Base-by-base conservation (phyloP, 225 moss, liverwort and hornwort genomes). In the Pseudisothecium myosuroides region DNA sequence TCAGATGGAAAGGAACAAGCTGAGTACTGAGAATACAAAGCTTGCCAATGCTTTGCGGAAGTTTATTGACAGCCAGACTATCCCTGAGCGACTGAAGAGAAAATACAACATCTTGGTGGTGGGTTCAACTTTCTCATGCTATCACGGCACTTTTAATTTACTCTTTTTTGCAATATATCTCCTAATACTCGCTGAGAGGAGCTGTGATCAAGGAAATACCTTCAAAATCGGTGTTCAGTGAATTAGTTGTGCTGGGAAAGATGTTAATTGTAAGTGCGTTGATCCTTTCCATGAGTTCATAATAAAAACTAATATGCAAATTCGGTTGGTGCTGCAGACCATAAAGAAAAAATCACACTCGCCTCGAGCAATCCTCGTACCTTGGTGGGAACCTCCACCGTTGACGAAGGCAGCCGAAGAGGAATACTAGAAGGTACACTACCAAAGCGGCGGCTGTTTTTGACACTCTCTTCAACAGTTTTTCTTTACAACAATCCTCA, bases 11-110 rank as follows among this genome's bases (percentile, higher is more conserved):
- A 88, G 95, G 55, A 94, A 95, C 67, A 90, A 85, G 50, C 74
- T 98, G 49, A 90, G 89, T 43, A 89, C 92, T 21, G 94, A 96
- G 36, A 97, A 98, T 84, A 68, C 86, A 11, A 94, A 94, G 88
- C 92, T 98, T 55, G 89, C 91, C n/a, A 88, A 85, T 34, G 84
- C 87, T 67, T 82, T 98, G 83, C 91, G 52, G 19, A 92, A 91
- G 55, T 96, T 92, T 89, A 88, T 98, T 85, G 96, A 97, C 18
- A 90, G 85, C 59, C 89, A 92, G 34, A 94, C 94, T 64, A 93
- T 94, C 36, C 90, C 92, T 9, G 90, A 95, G 86, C 76, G 41
- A 29, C 49, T 92, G 23, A 92, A 82, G 87, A 89, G 66, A 64
- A 89, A 89, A 73, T 91, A 84, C 87, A 93, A 92, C 81, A 89